These are phyloP conservation scores for Ploettnerulaceae sp. DNA, from an alignment of 2,329 filamentous ascomycete genomes.

Conservation along the genomic window DNA sequence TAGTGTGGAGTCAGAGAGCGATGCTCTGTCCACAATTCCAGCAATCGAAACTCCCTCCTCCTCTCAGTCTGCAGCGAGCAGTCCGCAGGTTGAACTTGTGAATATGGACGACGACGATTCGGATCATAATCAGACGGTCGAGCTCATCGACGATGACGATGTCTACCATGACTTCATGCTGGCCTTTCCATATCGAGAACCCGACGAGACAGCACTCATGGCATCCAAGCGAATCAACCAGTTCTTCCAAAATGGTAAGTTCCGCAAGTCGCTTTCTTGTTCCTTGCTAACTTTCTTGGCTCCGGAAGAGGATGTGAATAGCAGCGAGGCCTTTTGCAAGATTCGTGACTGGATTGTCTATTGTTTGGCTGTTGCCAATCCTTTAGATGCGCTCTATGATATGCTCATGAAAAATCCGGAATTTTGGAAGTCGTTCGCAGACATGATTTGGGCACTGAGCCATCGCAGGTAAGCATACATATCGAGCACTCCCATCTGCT, in stretches of 20 bases:
- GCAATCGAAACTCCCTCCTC: slow-evolving; percentile 32
- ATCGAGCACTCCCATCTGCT: neutral
- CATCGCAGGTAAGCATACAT: slow-evolving; percentile 39
- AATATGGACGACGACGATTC: slow-evolving; percentile 26
- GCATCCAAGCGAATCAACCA: slow-evolving; percentile 29
- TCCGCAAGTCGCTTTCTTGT: slow-evolving; percentile 25
- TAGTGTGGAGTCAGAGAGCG: slow-evolving; percentile 33
- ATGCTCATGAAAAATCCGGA: slow-evolving; percentile 41
- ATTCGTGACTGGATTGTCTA: slow-evolving; percentile 48
- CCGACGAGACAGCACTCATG: slow-evolving; percentile 20
- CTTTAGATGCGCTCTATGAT: slow-evolving; percentile 37
- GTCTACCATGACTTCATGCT: slow-evolving; percentile 39
- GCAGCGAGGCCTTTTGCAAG: slow-evolving; percentile 41
- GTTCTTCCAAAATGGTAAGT: slow-evolving; percentile 38
- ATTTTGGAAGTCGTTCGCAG: slow-evolving; percentile 51
- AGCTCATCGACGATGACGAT: slow-evolving; percentile 29
- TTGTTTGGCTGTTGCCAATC: slow-evolving; percentile 42
- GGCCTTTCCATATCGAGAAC: slow-evolving; percentile 41
- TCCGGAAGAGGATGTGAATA: slow-evolving; percentile 42
- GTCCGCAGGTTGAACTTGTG: slow-evolving; percentile 32
- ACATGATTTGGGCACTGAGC: slow-evolving; percentile 41
- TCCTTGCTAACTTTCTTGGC: slow-evolving; percentile 27
- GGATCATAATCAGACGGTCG: too few species aligned
- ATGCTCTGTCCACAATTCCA: slow-evolving; percentile 28
- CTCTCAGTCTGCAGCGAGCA: slow-evolving; percentile 29